These are phyloP conservation scores for Leersia perrieri DNA, from an alignment of 176 grass and related monocot genomes.

Conservation along the genomic window DNA sequence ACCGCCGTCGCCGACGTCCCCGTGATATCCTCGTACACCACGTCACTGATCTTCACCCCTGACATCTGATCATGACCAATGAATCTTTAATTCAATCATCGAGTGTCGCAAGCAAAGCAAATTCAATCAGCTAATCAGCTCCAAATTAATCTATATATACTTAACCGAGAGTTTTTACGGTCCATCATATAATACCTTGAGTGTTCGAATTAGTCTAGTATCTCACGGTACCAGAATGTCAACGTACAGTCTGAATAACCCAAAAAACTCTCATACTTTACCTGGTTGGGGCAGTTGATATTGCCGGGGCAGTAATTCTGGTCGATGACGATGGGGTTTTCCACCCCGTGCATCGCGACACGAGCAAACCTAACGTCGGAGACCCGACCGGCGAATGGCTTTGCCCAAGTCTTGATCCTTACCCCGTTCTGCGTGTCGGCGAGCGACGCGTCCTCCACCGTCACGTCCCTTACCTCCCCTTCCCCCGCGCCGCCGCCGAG, in stretches of 20 bases:
- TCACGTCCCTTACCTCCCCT: slow-evolving; percentile 47
- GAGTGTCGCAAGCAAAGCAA: not conserved
- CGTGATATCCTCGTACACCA: slow-evolving; percentile 36
- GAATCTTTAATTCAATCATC: not conserved
- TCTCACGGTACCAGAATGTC: too few relatives aligned
- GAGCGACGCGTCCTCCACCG: slow-evolving; percentile 39
- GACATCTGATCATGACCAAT: slow-evolving; percentile 40
- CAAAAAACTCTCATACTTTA: too few relatives aligned
- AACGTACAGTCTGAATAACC: too few relatives aligned
- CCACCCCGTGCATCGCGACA: slow-evolving; percentile 41
- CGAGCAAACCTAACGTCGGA: slow-evolving; percentile 26
- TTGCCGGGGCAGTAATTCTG: slow-evolving; percentile 74
- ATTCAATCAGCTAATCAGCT: too few relatives aligned
- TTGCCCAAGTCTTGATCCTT: slow-evolving; percentile 71
- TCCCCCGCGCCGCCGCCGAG: slow-evolving; percentile 34
- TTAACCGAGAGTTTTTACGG: too few relatives aligned
- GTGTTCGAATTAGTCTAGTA: too few relatives aligned
- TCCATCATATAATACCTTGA: too few relatives aligned
- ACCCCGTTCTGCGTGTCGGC: slow-evolving; percentile 55
- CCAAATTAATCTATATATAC: too few relatives aligned
- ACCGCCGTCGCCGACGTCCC: slow-evolving; percentile 52
- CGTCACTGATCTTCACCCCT: slow-evolving; percentile 53
- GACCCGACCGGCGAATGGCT: slow-evolving; percentile 39
- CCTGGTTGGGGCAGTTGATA: slow-evolving; percentile 46
- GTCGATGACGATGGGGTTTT: slow-evolving; percentile 62